A percentile compares a stretch with the other conserved stretches of the same genome.
These are phyloP conservation scores for Fragosphaeria purpurea DNA, from an alignment of 2,329 filamentous ascomycete genomes.

Conservation along the genomic window DNA sequence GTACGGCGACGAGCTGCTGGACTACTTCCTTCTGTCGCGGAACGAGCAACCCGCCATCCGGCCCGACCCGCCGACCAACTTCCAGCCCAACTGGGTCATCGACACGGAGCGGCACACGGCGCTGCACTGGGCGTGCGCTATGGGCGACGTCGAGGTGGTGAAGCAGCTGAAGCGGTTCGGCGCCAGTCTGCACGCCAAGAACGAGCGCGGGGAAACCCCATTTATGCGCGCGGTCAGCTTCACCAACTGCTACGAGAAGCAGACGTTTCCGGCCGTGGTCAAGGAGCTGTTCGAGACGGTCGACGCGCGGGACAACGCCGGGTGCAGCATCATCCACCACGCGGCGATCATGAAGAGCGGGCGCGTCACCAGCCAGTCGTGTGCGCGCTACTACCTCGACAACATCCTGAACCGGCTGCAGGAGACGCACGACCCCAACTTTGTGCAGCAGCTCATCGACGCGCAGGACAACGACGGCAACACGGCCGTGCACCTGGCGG, in stretches of 20 bases:
- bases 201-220: slow-evolving; percentile 72
- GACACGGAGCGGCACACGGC: slow-evolving; percentile 89
- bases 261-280: slow-evolving; percentile 77
- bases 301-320: slow-evolving; percentile 65
- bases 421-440: slow-evolving; percentile 63
- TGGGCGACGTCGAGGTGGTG: slow-evolving; percentile 91
- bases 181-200: slow-evolving; percentile 62
- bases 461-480: slow-evolving; percentile 79
- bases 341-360: slow-evolving; percentile 81
- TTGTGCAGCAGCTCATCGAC: slow-evolving; percentile 71
- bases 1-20: slow-evolving; percentile 85
- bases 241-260: slow-evolving; percentile 92
- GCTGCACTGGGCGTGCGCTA: slow-evolving; percentile 93
- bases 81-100: slow-evolving; percentile 84
- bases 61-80: slow-evolving; percentile 73
- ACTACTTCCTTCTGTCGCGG: slow-evolving; percentile 87
- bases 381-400: slow-evolving; percentile 88
- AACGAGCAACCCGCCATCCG: slow-evolving; percentile 62
- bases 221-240: slow-evolving; percentile 92
- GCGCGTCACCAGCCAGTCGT: slow-evolving; percentile 72
- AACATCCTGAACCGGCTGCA: slow-evolving; percentile 79
- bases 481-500: slow-evolving; percentile 66
- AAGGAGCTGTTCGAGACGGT: slow-evolving; percentile 77
- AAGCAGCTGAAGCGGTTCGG: slow-evolving; percentile 75
- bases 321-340: slow-evolving; percentile 87